These are phyloP conservation scores for Acanthamoeba culbertsoni DNA, from an alignment of 208 protist genomes.

Conservation along the genomic window DNA sequence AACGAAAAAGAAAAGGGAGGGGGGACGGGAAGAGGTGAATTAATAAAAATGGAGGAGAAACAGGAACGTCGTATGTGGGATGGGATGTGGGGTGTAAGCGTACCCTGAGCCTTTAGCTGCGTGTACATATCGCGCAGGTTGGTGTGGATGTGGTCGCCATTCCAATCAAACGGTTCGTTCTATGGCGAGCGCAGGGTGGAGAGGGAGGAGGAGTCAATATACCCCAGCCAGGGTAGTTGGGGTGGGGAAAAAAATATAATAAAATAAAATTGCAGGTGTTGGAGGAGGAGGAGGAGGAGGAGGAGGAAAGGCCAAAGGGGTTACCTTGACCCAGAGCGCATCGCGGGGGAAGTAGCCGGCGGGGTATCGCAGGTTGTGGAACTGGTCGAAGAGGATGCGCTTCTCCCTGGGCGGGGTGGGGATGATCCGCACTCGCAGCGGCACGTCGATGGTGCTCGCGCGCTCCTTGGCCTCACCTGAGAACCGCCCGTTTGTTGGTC, in stretches of 20 bases:
- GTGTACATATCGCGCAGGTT: slow-evolving; percentile 90
- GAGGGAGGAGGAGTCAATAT: not conserved
- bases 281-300: not conserved
- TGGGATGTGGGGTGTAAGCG: too few species aligned
- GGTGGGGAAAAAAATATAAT: not conserved
- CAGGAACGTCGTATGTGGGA: not conserved
- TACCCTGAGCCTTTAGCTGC: slow-evolving; percentile 59
- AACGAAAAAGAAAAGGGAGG: not conserved
- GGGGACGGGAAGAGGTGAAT: not conserved
- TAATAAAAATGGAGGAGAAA: not conserved
- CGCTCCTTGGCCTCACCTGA: slow-evolving; percentile 19
- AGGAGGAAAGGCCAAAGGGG: not conserved
- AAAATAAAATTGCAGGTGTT: not conserved
- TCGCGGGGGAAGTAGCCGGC: slow-evolving; percentile 92
- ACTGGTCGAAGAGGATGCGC: slow-evolving; percentile 94
- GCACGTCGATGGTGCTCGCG: not conserved
- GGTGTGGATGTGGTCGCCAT: slow-evolving; percentile 95
- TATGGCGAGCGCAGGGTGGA: not conserved
- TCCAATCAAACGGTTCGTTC: slow-evolving; percentile 89
- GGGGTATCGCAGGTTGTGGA: slow-evolving; percentile 94
- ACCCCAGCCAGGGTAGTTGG: not conserved
- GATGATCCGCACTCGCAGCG: slow-evolving; percentile 69
- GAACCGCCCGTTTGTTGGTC: too few species aligned
- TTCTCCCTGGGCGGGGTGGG: slow-evolving; percentile 84
- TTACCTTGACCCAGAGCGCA: slow-evolving; percentile 80